Conservation (phyloP, 495 filamentous ascomycete species). For the Lasiosphaeris hirsuta region DNA sequence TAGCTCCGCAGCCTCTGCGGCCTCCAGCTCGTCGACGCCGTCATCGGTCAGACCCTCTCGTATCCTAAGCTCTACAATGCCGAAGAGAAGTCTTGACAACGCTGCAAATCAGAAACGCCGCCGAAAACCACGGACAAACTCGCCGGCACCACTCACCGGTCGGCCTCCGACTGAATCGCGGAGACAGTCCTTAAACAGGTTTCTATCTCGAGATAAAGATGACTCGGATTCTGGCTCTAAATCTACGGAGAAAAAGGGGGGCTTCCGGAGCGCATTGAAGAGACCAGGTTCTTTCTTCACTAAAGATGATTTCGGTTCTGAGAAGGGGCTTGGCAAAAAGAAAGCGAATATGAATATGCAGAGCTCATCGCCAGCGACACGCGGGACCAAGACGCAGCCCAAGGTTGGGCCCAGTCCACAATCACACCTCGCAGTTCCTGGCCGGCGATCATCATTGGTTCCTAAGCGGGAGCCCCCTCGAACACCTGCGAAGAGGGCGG, state of each 20-base stretch:
- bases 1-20: constrained; percentile 13
- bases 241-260: constrained; percentile 29
- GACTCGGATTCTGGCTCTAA: constrained; percentile 15
- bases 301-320: constrained; percentile 29
- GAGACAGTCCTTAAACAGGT: constrained; percentile 26
- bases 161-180: constrained; percentile 20
- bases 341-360: constrained; percentile 18
- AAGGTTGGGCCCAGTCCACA: constrained; percentile 2
- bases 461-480: constrained; percentile 36
- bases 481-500: constrained; percentile 33
- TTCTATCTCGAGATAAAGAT: constrained; percentile 17
- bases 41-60: constrained; percentile 10
- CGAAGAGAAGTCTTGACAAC: constrained; percentile 25
- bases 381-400: neutral
- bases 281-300: constrained; percentile 26
- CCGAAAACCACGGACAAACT: constrained; percentile 29
- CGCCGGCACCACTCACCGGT: constrained; percentile 17
- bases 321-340: constrained; percentile 17
- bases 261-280: constrained; percentile 31
- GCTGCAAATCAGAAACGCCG: constrained; percentile 46
- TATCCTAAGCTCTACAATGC: neutral
- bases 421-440: constrained; percentile 14
- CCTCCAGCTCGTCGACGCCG: constrained; percentile 12
- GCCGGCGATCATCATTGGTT: constrained; percentile 22
- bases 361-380: constrained; percentile 1